These are phyloP conservation scores for Discostella stelligeroides DNA, from an alignment of 108 stramenopile genomes.

Conservation along the genomic window DNA sequence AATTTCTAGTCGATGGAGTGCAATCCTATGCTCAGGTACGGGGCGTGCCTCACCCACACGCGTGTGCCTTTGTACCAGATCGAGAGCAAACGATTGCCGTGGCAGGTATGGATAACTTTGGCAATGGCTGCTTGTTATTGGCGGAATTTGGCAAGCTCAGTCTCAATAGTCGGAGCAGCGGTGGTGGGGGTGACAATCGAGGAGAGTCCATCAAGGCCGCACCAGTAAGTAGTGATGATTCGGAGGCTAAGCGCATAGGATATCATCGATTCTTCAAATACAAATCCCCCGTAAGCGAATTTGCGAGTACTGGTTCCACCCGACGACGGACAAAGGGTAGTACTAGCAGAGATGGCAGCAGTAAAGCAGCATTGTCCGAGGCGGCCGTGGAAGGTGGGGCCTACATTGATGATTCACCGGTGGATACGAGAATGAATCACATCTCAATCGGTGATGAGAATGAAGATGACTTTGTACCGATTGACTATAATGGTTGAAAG, in stretches of 20 bases:
- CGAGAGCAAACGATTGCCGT: constrained; percentile 72
- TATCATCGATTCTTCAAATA: constrained; percentile 59
- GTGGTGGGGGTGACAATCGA: background rate
- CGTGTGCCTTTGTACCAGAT: constrained; percentile 85
- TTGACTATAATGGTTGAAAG: constrained; percentile 24
- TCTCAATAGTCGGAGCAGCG: background rate
- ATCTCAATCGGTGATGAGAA: constrained; percentile 59
- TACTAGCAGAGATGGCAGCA: background rate
- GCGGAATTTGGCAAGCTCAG: constrained; percentile 58
- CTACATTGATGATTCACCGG: constrained; percentile 53
- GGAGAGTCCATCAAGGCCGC: background rate
- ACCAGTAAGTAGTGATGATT: constrained; percentile 17
- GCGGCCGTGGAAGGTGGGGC: constrained; percentile 43
- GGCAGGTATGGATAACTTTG: constrained; percentile 82
- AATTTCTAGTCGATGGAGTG: constrained; percentile 50
- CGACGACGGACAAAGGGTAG: background rate
- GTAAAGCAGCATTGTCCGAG: background rate
- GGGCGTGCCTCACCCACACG: constrained; percentile 75
- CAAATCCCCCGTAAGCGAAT: constrained; percentile 31
- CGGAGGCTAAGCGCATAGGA: constrained; percentile 39
- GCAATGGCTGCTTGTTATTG: constrained; percentile 81
- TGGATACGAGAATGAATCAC: constrained; percentile 56
- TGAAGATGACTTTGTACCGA: constrained; percentile 64
- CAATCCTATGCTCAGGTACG: constrained; percentile 79
- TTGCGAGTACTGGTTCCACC: background rate